Base-by-base conservation (phyloP, 2,329 filamentous ascomycete genomes). In the Cadophora gregata region DNA sequence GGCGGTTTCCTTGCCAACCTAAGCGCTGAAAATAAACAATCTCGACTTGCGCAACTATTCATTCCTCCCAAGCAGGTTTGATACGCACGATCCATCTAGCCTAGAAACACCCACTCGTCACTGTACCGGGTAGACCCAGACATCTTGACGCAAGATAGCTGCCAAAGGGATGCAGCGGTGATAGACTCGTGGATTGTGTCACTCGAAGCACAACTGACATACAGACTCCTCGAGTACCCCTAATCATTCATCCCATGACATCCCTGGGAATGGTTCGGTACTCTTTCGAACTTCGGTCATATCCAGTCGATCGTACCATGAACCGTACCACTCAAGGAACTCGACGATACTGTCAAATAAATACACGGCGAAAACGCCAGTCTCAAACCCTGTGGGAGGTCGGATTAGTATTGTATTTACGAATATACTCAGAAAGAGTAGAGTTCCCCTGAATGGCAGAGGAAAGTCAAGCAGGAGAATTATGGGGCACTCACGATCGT, bases 11-110 rank as follows among this genome's bases (percentile, higher is more conserved):
- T 6, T 10, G 53, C 25, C 53, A 36, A 56, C 53, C 53, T 36
- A 56, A 56, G 53, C 53, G 53, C 53, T 12, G 19, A 21, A 36
- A 36, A 36, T 56, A 31, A 56, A 56, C n/a, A 56, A n/a, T 36
- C 10, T 9, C 25, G 7, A 21, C 16, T 27, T 53, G 31, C 29
- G 27, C 19, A 47, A 47, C 7, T 47, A 6, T 42, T 12, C 6
- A 42, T 42, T 16, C 4, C 4, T 47, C 19, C 42, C 19, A 8
- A 47, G 19, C 19, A 21, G 19, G 6, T 19, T 16, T 42, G 12
- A 42, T 16, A 42, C 38, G 5, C 14, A 16, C 19, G 12, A 16
- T 1, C 19, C 14, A 16, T 19, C 38, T 42, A 19, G 10, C 14
- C 16, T 16, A 42, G 36, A 10, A n/a, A n/a, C n/a, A n/a, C n/a